Evolutionary conservation across 108 stramenopile genomes (phyloP).

Genomic region (Nitzschia palea): DNA sequence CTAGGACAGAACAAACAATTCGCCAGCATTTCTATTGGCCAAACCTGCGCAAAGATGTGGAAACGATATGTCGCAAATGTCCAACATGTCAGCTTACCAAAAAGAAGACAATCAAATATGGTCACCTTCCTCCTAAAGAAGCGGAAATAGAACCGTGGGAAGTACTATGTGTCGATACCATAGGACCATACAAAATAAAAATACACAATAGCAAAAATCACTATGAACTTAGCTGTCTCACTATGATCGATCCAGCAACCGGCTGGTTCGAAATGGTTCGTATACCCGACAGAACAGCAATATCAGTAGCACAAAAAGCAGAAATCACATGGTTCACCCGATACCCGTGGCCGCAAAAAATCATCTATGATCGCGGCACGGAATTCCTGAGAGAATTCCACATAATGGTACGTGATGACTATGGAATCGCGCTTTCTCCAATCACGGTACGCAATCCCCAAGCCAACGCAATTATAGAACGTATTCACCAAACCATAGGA

Average conservation of each 20-base stretch:
- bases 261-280: conserved; percentile 48
- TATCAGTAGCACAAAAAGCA: conserved; percentile 1
- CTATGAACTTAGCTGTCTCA: not conserved
- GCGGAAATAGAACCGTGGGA: conserved; percentile 26
- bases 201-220: conserved; percentile 9
- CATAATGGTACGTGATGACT: conserved; percentile 14
- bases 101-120: conserved; percentile 22
- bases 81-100: conserved; percentile 28
- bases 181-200: conserved; percentile 42
- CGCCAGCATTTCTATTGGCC: conserved; percentile 24
- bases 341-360: conserved; percentile 32
- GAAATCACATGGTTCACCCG: conserved; percentile 37
- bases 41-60: conserved; percentile 18
- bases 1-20: conserved; percentile 20
- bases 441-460: conserved; percentile 21
- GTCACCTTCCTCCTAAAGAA: conserved; percentile 37
- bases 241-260: conserved; percentile 48
- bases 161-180: conserved; percentile 38
- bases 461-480: conserved; percentile 25
- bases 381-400: conserved; percentile 41
- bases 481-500: conserved; percentile 23
- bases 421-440: not conserved
- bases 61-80: conserved; percentile 18
- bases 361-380: conserved; percentile 40
- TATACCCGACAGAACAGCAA: conserved; percentile 27